A percentile compares a stretch with the other conserved stretches of the same genome.
phyloP scores from a whole-genome alignment of 495 filamentous ascomycete species.

The Aspergillus carlsbadensis region DNA sequence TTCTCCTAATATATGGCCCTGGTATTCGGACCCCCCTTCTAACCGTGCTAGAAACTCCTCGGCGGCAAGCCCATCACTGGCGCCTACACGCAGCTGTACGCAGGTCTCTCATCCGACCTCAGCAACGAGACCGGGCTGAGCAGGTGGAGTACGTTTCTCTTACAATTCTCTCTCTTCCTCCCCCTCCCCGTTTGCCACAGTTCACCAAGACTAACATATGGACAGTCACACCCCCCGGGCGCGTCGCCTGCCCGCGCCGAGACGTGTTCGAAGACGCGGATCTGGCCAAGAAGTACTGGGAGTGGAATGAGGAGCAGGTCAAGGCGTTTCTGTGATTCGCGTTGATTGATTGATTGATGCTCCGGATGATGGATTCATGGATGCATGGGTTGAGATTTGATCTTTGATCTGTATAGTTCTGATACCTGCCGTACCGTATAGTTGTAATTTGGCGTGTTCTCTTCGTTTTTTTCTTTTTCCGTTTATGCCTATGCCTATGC shows the following conservation, averaged over 20 bases:
- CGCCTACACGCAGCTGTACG: slow-evolving; percentile 7
- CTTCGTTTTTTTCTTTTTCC: too few species aligned
- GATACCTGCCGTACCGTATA: too few species aligned
- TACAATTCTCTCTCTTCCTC: neutral
- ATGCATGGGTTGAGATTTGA: too few species aligned
- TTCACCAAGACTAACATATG: neutral
- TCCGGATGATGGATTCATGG: too few species aligned
- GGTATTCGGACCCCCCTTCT: too few species aligned
- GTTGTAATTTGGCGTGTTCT: too few species aligned
- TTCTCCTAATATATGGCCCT: neutral
- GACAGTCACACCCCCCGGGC: neutral
- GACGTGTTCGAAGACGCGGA: slow-evolving; percentile 1
- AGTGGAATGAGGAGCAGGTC: slow-evolving; percentile 11
- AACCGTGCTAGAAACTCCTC: neutral
- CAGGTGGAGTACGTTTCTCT: slow-evolving; percentile 1
- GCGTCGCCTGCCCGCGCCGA: neutral
- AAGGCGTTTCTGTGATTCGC: neutral
- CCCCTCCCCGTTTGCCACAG: too few species aligned
- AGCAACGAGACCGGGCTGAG: neutral
- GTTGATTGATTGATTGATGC: neutral
- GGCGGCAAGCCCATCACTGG: neutral
- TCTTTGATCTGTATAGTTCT: neutral
- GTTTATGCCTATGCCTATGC: too few species aligned
- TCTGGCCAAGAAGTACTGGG: neutral
- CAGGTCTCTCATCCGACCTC: neutral